These are phyloP conservation scores for Primulina tabacum DNA, from an alignment of 257 asterid species.

Conservation along the genomic window DNA sequence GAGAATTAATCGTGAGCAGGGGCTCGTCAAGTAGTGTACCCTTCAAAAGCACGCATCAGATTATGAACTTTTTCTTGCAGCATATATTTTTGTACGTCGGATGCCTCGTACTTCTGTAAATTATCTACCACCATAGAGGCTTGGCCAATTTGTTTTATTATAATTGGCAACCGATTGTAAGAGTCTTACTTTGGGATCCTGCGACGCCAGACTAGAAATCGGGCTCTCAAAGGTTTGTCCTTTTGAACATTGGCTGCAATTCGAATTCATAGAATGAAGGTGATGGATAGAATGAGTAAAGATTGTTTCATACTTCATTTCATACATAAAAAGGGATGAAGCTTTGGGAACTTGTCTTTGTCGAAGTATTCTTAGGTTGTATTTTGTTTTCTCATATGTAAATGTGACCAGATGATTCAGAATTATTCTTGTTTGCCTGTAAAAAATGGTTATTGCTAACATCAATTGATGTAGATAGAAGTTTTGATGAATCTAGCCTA, in stretches of 20 bases:
- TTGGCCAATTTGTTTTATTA: conserved; percentile 29
- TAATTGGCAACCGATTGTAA: conserved; percentile 28
- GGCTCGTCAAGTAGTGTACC: conserved; percentile 29
- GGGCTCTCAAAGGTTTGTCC: neutral
- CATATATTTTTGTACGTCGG: conserved; percentile 21
- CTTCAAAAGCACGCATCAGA: conserved; percentile 19
- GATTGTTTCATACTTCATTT: neutral
- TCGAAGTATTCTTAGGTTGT: neutral
- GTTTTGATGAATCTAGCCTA: neutral
- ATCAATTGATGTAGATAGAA: neutral
- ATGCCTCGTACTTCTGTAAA: conserved; percentile 30
- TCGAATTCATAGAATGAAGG: neutral
- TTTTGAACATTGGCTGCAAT: neutral
- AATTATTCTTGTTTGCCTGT: neutral
- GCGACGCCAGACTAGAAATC: neutral
- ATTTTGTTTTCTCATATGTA: neutral
- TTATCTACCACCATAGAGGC: conserved; percentile 13
- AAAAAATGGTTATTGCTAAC: neutral
- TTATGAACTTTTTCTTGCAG: conserved; percentile 25
- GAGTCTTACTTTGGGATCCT: neutral
- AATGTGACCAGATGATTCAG: neutral
- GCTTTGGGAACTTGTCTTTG: neutral
- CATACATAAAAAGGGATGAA: neutral
- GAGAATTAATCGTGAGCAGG: conserved; percentile 43
- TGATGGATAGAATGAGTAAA: neutral